Conservation (phyloP, 768 basidiomycete species). For the Tylopilus rubrobrunneus region DNA sequence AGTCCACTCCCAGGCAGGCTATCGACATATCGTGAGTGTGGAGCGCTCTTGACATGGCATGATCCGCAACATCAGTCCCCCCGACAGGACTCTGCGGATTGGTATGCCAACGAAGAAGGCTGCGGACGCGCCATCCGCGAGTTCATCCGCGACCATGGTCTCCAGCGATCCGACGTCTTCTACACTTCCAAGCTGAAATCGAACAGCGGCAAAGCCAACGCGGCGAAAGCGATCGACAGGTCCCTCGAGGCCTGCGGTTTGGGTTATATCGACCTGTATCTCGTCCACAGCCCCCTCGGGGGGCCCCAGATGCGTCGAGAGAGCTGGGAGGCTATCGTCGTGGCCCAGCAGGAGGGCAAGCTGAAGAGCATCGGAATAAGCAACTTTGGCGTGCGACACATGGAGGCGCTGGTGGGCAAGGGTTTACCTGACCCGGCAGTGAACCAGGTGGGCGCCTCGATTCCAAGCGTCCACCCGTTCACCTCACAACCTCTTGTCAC, state of each 20-base stretch:
- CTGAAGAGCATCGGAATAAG: conserved; percentile 4
- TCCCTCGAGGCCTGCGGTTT: conserved; percentile 44
- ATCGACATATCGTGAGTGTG: conserved; percentile 10
- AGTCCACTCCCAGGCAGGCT: conserved; percentile 1
- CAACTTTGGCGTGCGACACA: conserved; percentile 34
- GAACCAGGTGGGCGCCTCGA: conserved; percentile 47
- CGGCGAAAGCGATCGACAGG: conserved; percentile 45
- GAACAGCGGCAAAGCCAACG: conserved; percentile 46
- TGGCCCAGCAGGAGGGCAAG: neutral
- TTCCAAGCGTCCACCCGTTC: neutral
- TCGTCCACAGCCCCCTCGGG: conserved; percentile 4
- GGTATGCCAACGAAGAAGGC: conserved; percentile 51
- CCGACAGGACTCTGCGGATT: conserved; percentile 5
- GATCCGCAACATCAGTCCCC: neutral
- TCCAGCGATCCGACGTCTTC: conserved; percentile 48
- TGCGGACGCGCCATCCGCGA: conserved; percentile 58
- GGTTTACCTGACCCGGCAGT: conserved; percentile 51
- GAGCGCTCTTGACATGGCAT: neutral
- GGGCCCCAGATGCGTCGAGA: conserved; percentile 6
- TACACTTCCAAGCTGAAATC: conserved; percentile 67
- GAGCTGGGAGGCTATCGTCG: conserved; percentile 2
- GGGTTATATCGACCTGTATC: conserved; percentile 1
- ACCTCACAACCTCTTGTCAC: conserved; percentile 1
- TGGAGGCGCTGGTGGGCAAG: conserved; percentile 47
- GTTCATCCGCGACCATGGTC: conserved; percentile 44